phyloP scores from a whole-genome alignment of 108 stramenopile genomes.

The Fragilariopsis cylindrus region DNA sequence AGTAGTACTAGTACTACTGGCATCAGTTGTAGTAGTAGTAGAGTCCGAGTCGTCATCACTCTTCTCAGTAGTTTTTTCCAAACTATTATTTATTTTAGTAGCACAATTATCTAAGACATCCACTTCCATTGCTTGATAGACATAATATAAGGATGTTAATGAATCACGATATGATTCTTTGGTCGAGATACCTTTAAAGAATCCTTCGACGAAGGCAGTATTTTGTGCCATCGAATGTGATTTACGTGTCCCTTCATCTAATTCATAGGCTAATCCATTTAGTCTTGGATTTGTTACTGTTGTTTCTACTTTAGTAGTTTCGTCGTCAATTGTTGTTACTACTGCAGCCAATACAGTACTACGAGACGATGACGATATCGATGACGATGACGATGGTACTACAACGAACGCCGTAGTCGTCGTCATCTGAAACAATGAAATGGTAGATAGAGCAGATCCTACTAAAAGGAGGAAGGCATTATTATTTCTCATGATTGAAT shows the following conservation, averaged over 20 bases:
- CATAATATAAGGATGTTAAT: slow-evolving; percentile 55
- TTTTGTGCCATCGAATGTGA: slow-evolving; percentile 64
- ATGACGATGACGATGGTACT: no score
- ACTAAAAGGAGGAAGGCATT: no score
- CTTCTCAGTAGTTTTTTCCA: neutral
- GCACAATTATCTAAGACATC: slow-evolving; percentile 28
- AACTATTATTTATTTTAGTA: no score
- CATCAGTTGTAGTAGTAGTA: no score
- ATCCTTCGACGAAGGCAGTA: slow-evolving; percentile 63
- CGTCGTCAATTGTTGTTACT: neutral
- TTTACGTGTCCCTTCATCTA: slow-evolving; percentile 67
- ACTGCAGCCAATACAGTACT: neutral
- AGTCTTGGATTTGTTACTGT: slow-evolving; percentile 39
- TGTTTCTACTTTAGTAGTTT: neutral
- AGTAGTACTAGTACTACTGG: no score
- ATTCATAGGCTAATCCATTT: slow-evolving; percentile 40
- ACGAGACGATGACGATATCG: no score
- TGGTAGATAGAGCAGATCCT: no score
- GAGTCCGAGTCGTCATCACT: neutral
- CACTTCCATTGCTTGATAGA: slow-evolving; percentile 60
- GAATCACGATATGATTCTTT: slow-evolving; percentile 41
- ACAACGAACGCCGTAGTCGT: no score
- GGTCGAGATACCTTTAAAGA: slow-evolving; percentile 63
- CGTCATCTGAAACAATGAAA: no score
- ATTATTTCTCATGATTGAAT: no score